A percentile compares a stretch with the other conserved stretches of the same genome.
Evolutionary conservation across 2,329 filamentous ascomycete genomes (phyloP).

Genomic region (Fusarium palustre): DNA sequence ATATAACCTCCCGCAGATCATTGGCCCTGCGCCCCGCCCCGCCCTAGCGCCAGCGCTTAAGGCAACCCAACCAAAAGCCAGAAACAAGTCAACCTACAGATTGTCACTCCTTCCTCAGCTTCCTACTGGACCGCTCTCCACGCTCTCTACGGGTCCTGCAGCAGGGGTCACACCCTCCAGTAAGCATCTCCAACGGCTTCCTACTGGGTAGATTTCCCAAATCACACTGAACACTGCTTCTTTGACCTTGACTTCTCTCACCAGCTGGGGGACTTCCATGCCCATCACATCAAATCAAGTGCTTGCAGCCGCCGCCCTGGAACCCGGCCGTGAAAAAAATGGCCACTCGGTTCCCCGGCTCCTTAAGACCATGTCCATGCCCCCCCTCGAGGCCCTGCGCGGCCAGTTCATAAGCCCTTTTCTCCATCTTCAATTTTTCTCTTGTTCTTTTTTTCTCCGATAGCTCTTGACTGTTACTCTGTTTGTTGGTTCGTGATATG

Average conservation of each 20-base stretch:
- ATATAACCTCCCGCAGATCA: constrained; percentile 3
- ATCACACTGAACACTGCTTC: constrained; percentile 44
- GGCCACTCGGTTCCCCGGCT: constrained; percentile 29
- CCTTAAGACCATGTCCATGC: constrained; percentile 46
- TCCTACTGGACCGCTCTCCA: constrained; percentile 35
- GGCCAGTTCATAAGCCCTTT: constrained; percentile 31
- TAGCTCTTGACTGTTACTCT: not conserved
- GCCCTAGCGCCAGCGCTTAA: constrained; percentile 47
- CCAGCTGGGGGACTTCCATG: not conserved
- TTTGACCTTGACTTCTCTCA: not conserved
- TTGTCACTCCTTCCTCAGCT: constrained; percentile 19
- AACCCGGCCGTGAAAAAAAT: constrained; percentile 39
- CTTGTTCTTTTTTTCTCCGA: constrained; percentile 24
- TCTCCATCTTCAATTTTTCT: constrained; percentile 11
- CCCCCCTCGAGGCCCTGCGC: constrained; percentile 35
- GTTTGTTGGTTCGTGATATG: constrained; percentile 27
- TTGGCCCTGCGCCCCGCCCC: constrained; percentile 31
- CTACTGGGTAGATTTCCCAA: constrained; percentile 42
- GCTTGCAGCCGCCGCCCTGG: not conserved
- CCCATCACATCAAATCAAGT: constrained; percentile 22
- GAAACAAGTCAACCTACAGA: constrained; percentile 9
- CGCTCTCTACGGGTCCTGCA: constrained; percentile 27
- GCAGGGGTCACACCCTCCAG: constrained; percentile 39
- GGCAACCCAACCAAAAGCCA: constrained; percentile 5
- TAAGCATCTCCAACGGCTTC: constrained; percentile 41